Conservation (phyloP, 139 green algal species). For the Astrephomene gubernaculifera region DNA sequence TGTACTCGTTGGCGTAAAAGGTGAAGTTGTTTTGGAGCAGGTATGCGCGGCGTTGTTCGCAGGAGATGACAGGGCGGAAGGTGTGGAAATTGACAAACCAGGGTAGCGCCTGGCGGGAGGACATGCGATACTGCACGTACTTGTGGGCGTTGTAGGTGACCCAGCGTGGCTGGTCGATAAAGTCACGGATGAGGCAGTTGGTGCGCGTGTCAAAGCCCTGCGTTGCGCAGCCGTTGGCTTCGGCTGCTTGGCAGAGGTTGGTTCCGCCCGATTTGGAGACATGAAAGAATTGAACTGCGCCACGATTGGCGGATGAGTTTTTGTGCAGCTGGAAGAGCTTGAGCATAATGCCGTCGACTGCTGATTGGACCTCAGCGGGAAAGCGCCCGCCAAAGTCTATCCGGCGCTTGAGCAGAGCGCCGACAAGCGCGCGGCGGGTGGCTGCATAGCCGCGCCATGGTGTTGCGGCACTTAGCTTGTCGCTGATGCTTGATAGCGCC, state of each 20-base stretch:
- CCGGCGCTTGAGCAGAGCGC: constrained; percentile 18
- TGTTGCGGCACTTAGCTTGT: background rate
- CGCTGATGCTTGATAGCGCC: background rate
- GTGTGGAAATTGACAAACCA: constrained; percentile 61
- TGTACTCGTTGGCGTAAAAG: constrained; percentile 65
- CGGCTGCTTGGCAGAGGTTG: constrained; percentile 51
- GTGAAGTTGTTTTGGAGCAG: constrained; percentile 31
- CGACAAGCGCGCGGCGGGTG: constrained; percentile 27
- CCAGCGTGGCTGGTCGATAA: constrained; percentile 48
- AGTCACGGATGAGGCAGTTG: constrained; percentile 58
- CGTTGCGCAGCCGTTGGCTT: constrained; percentile 50
- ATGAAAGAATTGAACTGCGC: constrained; percentile 59
- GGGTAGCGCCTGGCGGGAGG: constrained; percentile 23
- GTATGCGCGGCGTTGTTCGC: constrained; percentile 33
- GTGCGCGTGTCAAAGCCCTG: constrained; percentile 46
- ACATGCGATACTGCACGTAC: constrained; percentile 42
- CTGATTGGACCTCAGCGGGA: background rate
- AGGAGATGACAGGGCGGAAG: background rate
- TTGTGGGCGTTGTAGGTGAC: constrained; percentile 48
- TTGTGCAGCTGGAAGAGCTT: constrained; percentile 55
- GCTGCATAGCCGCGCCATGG: constrained; percentile 43
- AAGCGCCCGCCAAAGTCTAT: constrained; percentile 22
- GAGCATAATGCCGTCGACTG: constrained; percentile 39
- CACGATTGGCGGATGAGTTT: constrained; percentile 17
- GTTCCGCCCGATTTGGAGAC: constrained; percentile 61